Base-by-base conservation (phyloP, 306 rosid species). In the Medicago lupulina region DNA sequence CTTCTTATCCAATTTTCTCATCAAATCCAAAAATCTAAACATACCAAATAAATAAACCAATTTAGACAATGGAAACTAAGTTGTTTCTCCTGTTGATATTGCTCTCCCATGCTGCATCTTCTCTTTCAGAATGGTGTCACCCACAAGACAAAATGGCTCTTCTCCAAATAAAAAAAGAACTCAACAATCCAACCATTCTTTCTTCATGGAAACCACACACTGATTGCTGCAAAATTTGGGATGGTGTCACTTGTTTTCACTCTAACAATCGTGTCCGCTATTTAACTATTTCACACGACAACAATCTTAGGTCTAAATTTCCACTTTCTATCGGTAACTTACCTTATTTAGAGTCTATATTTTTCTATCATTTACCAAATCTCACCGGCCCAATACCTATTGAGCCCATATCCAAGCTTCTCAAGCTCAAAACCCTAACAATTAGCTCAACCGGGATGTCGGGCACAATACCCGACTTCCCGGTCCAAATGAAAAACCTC, bases 181-280 rank as follows among this genome's bases (percentile, higher is more conserved):
- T 59, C 4, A 59, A 61, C 43, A 61, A 61, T 31, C 67, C 67
- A 61, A 31, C 43, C 43, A 28, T 61, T 31, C 85, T 89, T 9
- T 9, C 82, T 75, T 86, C 89, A 1, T 89, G 91, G 91, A 57
- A 89, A 0, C 59, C 90, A 41, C 10, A 76, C 72, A 68, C 55
- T 7, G 91, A 87, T 36, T 86, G 93, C 31, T 89, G 93, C n/a
- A 59, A 71, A 7, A 8, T 14, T 8, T 89, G 93, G 91, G 62
- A 79, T 78, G 10, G 68, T 8, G 86, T 89, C 76, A 25, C 16
- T 3, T 89, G 93, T 41, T 76, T 81, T 40, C 50, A 28, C 50
- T 79, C 21, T 3, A 54, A 86, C 18, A 63, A 89, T 77, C 88
- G 87, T 16, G 84, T 89, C 73, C 57, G 55, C 71, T 63, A 83